These are phyloP conservation scores for Russula ochroleuca DNA, from an alignment of 768 basidiomycete species.

Conservation along the genomic window DNA sequence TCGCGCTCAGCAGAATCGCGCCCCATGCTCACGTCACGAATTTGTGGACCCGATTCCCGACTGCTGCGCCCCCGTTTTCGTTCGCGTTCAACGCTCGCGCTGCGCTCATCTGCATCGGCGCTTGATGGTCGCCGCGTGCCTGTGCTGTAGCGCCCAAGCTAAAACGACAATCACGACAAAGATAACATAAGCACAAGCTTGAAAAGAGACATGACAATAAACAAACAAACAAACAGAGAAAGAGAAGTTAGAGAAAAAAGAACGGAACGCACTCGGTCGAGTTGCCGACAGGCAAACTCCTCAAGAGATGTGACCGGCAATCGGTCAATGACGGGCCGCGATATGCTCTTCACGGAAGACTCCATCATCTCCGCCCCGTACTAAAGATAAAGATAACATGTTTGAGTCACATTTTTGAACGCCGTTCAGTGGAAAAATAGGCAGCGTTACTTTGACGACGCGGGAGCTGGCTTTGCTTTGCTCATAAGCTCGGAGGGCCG, in stretches of 20 bases:
- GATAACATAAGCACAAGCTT: not conserved
- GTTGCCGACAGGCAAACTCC: slow-evolving; percentile 83
- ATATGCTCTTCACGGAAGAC: slow-evolving; percentile 74
- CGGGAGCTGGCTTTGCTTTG: slow-evolving; percentile 78
- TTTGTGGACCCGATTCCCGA: slow-evolving; percentile 19
- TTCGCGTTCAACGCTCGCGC: slow-evolving; percentile 12
- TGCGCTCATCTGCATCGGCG: slow-evolving; percentile 14
- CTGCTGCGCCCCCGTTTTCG: slow-evolving; percentile 21
- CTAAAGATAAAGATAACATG: slow-evolving; percentile 39
- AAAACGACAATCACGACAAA: slow-evolving; percentile 3
- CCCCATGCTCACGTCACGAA: slow-evolving; percentile 27
- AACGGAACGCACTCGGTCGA: slow-evolving; percentile 62
- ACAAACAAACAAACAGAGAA: not conserved
- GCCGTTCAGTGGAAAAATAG: not conserved
- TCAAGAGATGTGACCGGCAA: slow-evolving; percentile 75
- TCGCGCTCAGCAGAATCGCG: slow-evolving; percentile 16
- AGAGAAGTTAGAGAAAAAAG: slow-evolving; percentile 5
- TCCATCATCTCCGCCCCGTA: slow-evolving; percentile 88
- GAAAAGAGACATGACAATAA: not conserved
- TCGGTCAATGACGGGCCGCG: slow-evolving; percentile 74
- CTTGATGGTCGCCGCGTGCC: slow-evolving; percentile 16
- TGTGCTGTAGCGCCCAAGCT: slow-evolving; percentile 23
- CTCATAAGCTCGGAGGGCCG: slow-evolving; percentile 71
- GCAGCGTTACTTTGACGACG: slow-evolving; percentile 67
- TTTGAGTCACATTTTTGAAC: not conserved